These are phyloP conservation scores for Erythrophleum ivorense DNA, from an alignment of 331 rosid species.

Conservation along the genomic window DNA sequence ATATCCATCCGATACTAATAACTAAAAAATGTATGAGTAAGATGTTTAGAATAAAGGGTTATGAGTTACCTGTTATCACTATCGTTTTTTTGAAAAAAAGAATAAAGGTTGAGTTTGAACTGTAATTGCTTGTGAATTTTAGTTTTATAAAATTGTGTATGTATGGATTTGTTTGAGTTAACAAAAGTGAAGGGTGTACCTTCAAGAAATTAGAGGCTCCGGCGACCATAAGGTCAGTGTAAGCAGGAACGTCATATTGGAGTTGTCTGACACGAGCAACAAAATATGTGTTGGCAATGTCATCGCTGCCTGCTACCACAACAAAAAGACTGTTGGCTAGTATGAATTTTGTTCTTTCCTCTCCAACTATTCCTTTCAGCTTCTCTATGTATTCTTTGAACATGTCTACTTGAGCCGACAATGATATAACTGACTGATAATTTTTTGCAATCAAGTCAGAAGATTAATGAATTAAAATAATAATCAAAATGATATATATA, in stretches of 20 bases:
- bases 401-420: conserved; percentile 56
- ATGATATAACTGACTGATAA: conserved; percentile 52
- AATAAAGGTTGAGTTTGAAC: too few species aligned
- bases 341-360: conserved; percentile 56
- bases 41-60: too few species aligned
- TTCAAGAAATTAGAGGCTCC: conserved; percentile 55
- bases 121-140: too few species aligned
- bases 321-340: conserved; percentile 48
- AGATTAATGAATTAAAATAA: background rate
- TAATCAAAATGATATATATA: background rate
- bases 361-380: conserved; percentile 58
- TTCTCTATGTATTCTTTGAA: conserved; percentile 70
- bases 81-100: too few species aligned
- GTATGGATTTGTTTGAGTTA: background rate
- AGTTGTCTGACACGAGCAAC: conserved; percentile 42
- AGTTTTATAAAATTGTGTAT: too few species aligned
- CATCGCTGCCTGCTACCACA: conserved; percentile 72
- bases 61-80: too few species aligned
- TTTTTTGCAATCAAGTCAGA: background rate
- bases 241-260: conserved; percentile 62
- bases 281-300: conserved; percentile 77
- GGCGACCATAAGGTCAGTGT: conserved; percentile 65
- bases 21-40: too few species aligned
- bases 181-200: conserved; percentile 41
- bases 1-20: background rate